phyloP scores from a whole-genome alignment of 768 basidiomycete species.

The Rhodotorula diobovata region DNA sequence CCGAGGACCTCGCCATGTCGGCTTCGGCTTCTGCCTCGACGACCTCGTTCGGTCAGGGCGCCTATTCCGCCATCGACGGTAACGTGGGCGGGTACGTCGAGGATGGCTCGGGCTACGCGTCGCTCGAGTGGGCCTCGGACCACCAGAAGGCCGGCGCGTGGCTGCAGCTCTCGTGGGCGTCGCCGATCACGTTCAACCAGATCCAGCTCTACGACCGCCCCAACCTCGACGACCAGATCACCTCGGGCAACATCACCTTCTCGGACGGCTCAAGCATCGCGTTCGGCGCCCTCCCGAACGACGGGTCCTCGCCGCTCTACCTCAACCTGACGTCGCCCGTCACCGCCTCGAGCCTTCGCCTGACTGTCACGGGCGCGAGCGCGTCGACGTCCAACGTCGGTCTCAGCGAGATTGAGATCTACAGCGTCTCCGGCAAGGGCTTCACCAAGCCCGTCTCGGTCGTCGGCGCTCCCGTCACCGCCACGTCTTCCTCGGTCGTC shows the following conservation, averaged over 20 bases:
- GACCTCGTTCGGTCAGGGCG: constrained; percentile 5
- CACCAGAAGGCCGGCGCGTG: constrained; percentile 17
- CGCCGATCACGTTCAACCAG: constrained; percentile 24
- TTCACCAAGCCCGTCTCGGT: background rate
- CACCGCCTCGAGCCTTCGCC: background rate
- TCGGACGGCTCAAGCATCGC: constrained; percentile 22
- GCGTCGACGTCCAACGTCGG: constrained; percentile 15
- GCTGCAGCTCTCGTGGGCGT: constrained; percentile 16
- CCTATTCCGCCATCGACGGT: constrained; percentile 27
- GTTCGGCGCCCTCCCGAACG: constrained; percentile 28
- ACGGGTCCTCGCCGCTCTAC: constrained; percentile 15
- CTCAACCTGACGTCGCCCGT: constrained; percentile 24
- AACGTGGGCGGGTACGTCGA: constrained; percentile 24
- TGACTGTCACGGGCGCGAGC: constrained; percentile 20
- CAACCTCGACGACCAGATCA: constrained; percentile 31
- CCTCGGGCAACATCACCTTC: constrained; percentile 26
- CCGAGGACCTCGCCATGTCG: constrained; percentile 10
- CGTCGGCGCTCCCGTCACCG: background rate
- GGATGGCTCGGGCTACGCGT: constrained; percentile 12
- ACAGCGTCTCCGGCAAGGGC: background rate
- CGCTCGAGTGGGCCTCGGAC: constrained; percentile 30
- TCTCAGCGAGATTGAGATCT: constrained; percentile 23
- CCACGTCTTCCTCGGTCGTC: background rate
- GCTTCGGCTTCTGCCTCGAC: background rate
- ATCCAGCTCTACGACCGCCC: constrained; percentile 34